Base-by-base conservation (phyloP, 2,329 filamentous ascomycete species). In the Penicillium hordei region DNA sequence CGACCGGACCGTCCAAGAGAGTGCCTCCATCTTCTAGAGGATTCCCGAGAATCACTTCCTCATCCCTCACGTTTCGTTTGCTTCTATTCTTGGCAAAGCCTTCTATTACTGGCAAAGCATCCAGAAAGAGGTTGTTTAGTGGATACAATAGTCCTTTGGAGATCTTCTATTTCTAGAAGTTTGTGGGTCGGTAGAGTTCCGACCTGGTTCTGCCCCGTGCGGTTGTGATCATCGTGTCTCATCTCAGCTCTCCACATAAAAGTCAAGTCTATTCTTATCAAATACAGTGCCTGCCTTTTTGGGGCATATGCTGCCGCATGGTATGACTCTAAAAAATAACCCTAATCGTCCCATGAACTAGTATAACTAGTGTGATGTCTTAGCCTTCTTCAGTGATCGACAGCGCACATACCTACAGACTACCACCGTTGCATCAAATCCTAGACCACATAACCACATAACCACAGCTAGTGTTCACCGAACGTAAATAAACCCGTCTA, bases 1-100 rank as follows among this genome's bases (percentile, higher is more conserved):
- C 59, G 65, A 64, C 13, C 67, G 69, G 44, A 67, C 63, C 25
- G 65, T 72, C 8, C 60, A 72, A 23, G 59, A 72, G 61, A 71
- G 67, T 39, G 59, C 68, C 25, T 50, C 55, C 29, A 63, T 70
- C 39, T 64, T 67, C 33, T 71, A 46, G 39, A 15, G 31, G 21
- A 31, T 34, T 45, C 13, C 5, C 15, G 9, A 8, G 4, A 59
- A 40, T 34, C 19, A 33, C 15, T 15, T 46, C 48, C 13, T 27
- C 43, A 48, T 33, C 13, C 34, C 31, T 3, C 33, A 12, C 4
- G 4, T 31, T 23, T n/a, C 6, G 7, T 12, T 33, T 49, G 21
- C 15, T 9, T 40, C 21, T 36, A 13, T 36, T 15, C n/a, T 17
- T 40, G 29, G 15, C 17, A 19, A 36, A 53, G 17, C 17, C 15